A percentile compares a stretch with the other conserved stretches of the same genome.
Evolutionary conservation across 805 yeast genomes (phyloP).

Genomic region (Myxozyma kluyveri): DNA sequence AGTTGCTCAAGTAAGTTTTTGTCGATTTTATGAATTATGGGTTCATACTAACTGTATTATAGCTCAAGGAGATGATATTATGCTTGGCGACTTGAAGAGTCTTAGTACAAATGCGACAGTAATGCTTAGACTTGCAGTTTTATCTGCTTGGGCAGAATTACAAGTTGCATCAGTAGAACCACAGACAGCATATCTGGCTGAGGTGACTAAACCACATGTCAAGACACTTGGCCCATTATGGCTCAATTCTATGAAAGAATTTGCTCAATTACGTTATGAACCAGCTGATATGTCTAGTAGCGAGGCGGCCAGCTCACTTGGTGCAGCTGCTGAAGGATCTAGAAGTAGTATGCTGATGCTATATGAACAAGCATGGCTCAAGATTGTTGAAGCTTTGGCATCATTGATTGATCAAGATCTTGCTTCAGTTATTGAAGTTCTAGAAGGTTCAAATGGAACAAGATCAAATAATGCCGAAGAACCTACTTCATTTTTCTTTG

Average conservation of each 20-base stretch:
- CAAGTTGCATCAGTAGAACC: constrained; percentile 33
- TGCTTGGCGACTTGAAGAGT: constrained; percentile 40
- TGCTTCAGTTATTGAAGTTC: constrained; percentile 44
- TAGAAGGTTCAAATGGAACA: constrained; percentile 52
- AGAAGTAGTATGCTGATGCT: constrained; percentile 37
- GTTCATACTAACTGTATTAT: neutral
- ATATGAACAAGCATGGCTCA: constrained; percentile 68
- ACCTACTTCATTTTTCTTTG: constrained; percentile 58
- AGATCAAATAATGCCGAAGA: constrained; percentile 21
- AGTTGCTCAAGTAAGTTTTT: constrained; percentile 44
- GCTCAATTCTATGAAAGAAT: constrained; percentile 73
- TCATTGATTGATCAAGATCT: constrained; percentile 55
- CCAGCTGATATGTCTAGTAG: constrained; percentile 35
- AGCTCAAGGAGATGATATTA: constrained; percentile 30
- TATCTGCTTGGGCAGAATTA: constrained; percentile 46
- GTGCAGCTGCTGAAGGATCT: constrained; percentile 3
- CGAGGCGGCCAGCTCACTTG: neutral
- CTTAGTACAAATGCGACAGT: constrained; percentile 39
- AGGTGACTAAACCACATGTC: constrained; percentile 50
- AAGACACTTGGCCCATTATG: constrained; percentile 69
- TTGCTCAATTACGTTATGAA: constrained; percentile 61
- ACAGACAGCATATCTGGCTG: constrained; percentile 39
- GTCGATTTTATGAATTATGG: neutral
- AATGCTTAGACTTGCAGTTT: constrained; percentile 40
- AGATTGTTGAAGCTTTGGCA: constrained; percentile 72